phyloP scores from a whole-genome alignment of 1,139 yeast genomes.

The Keqinozyma sinolaborantium region DNA sequence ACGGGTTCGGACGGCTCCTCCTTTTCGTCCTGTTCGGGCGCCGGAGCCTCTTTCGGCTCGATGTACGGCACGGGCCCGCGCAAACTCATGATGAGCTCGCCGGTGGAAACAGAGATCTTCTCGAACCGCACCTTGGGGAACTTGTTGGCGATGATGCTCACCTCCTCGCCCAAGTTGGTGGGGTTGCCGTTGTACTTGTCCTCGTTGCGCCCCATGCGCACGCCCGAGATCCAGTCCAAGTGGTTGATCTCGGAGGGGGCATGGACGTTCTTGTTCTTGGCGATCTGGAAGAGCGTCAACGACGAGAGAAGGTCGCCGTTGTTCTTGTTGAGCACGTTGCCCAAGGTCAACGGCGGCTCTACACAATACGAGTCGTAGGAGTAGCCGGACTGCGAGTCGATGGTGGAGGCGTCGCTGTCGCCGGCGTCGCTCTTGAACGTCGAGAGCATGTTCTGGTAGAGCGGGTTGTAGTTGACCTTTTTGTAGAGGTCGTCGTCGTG shows the following conservation, averaged over 20 bases:
- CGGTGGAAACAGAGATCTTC: conserved; percentile 82
- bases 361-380: conserved; percentile 32
- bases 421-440: conserved; percentile 2
- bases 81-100: conserved; percentile 69
- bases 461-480: conserved; percentile 52
- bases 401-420: conserved; percentile 1
- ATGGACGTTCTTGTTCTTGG: conserved; percentile 25
- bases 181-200: conserved; percentile 44
- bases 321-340: conserved; percentile 27
- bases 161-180: conserved; percentile 84
- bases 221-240: conserved; percentile 92
- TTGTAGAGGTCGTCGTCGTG: conserved; percentile 57
- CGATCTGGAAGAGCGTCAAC: conserved; percentile 29
- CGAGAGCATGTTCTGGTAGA: conserved; percentile 24
- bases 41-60: conserved; percentile 4
- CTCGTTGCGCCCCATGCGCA: conserved; percentile 68
- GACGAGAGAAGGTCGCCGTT: conserved; percentile 37
- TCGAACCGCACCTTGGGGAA: conserved; percentile 87
- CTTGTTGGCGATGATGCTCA: conserved; percentile 82
- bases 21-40: conserved; percentile 3
- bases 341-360: conserved; percentile 38
- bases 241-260: conserved; percentile 50
- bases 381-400: conserved; percentile 1
- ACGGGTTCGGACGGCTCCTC: conserved; percentile 1
- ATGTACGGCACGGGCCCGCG: conserved; percentile 66